Percentiles rank a stretch among this genome's conserved stretches.
Evolutionary conservation across 805 yeast species (phyloP).

Genomic region (Starmerella khaoyaiensis): DNA sequence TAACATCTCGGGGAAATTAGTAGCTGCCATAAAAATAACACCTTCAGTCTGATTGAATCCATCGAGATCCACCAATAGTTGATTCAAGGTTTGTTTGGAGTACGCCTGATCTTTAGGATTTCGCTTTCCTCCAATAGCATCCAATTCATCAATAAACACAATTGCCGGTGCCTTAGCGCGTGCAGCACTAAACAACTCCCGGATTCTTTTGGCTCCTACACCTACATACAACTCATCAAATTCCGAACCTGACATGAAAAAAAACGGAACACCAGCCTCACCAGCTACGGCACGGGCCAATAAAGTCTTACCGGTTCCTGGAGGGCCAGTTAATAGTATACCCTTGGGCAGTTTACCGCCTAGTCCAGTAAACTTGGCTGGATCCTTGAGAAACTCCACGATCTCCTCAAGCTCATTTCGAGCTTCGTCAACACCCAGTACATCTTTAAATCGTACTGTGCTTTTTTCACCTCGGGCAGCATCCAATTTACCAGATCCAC

Average conservation of each 20-base stretch:
- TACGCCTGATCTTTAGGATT: conserved; percentile 97
- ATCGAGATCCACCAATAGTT: conserved; percentile 86
- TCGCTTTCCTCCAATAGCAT: conserved; percentile 96
- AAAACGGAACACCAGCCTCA: conserved; percentile 97
- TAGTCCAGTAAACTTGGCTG: conserved; percentile 85
- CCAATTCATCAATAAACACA: conserved; percentile 92
- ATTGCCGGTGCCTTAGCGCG: conserved; percentile 93
- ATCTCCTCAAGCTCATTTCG: conserved; percentile 93
- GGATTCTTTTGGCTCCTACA: conserved; percentile 95
- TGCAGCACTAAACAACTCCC: conserved; percentile 88
- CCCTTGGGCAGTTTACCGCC: conserved; percentile 98
- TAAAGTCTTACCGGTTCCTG: conserved; percentile 96
- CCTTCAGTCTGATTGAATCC: conserved; percentile 85
- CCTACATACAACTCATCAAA: conserved; percentile 97
- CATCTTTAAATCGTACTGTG: conserved; percentile 81
- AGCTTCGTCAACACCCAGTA: conserved; percentile 97
- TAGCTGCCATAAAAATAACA: conserved; percentile 92
- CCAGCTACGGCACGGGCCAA: conserved; percentile 98
- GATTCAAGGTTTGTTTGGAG: conserved; percentile 94
- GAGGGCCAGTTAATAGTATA: conserved; percentile 92
- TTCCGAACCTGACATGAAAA: conserved; percentile 96
- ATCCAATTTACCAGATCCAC: conserved; percentile 43
- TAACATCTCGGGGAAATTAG: conserved; percentile 92
- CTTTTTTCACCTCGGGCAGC: conserved; percentile 79
- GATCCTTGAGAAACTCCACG: conserved; percentile 94